These are phyloP conservation scores for Bryopsis sp. DNA, from an alignment of 139 green algal species.

Conservation along the genomic window DNA sequence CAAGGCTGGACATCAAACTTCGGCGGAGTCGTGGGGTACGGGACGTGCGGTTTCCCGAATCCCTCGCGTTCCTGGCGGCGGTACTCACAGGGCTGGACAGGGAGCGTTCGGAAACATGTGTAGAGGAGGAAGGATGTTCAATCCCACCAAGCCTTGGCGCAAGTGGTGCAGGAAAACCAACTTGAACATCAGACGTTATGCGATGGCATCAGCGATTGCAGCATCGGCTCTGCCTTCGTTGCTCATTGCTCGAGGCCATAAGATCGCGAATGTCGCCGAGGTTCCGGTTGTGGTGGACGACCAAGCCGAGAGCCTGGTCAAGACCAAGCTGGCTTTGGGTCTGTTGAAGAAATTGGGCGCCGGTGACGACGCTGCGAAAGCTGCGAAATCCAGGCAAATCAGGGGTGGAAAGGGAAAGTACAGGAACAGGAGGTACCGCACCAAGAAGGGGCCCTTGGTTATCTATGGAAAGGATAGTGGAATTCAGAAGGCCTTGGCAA, in stretches of 20 bases:
- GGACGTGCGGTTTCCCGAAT: constrained; percentile 99
- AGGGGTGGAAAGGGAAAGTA: constrained; percentile 76
- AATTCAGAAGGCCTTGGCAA: constrained; percentile 83
- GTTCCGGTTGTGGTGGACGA: constrained; percentile 91
- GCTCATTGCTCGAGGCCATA: constrained; percentile 93
- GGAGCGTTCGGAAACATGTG: constrained; percentile 99
- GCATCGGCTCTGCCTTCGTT: constrained; percentile 89
- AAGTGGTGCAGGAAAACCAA: constrained; percentile 98
- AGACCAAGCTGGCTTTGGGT: constrained; percentile 86
- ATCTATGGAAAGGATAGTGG: constrained; percentile 79
- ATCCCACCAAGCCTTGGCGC: constrained; percentile 93
- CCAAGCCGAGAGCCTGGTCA: constrained; percentile 70
- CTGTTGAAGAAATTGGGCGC: constrained; percentile 81
- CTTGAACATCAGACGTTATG: constrained; percentile 95
- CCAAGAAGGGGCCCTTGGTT: constrained; percentile 89
- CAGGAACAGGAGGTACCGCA: constrained; percentile 70
- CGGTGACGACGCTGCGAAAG: constrained; percentile 82
- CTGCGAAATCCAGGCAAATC: constrained; percentile 67
- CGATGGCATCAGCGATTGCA: constrained; percentile 87
- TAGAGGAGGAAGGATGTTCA: constrained; percentile 96
- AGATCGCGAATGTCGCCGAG: constrained; percentile 87
- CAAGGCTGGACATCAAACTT: constrained; percentile 92
- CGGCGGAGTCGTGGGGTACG: constrained; percentile 98
- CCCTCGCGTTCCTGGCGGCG: constrained; percentile 88
- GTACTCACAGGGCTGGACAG: constrained; percentile 91